A percentile compares a stretch with the other conserved stretches of the same genome.
These are phyloP conservation scores for Thermochaetoides thermophila DNA, from an alignment of 495 filamentous ascomycete genomes.

Conservation along the genomic window DNA sequence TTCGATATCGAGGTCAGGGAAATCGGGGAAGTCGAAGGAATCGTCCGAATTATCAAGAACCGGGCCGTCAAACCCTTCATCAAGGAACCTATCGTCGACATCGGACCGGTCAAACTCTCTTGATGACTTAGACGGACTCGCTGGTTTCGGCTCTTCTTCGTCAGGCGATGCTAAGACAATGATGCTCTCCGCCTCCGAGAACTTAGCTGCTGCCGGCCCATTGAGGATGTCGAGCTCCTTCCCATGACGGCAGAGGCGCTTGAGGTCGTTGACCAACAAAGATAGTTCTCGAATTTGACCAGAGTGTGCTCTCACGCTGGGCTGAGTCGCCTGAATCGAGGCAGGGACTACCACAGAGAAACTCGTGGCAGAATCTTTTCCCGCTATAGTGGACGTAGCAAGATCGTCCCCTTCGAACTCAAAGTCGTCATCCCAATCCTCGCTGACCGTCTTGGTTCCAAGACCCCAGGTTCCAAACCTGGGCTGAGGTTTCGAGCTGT, in stretches of 20 bases:
- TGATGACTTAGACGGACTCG: too few species aligned
- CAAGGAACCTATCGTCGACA: slow-evolving; percentile 42
- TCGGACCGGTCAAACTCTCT: slow-evolving; percentile 16
- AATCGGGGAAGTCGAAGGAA: slow-evolving; percentile 21
- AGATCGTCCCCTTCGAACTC: slow-evolving; percentile 47
- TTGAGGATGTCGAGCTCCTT: slow-evolving; percentile 48
- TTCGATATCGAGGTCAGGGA: too few species aligned
- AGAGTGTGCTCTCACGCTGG: slow-evolving; percentile 70
- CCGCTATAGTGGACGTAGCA: slow-evolving; percentile 17
- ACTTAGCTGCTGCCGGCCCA: slow-evolving; percentile 48
- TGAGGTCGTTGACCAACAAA: slow-evolving; percentile 49
- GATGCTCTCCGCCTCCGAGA: slow-evolving; percentile 79
- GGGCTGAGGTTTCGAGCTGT: slow-evolving; percentile 43
- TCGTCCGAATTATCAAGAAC: slow-evolving; percentile 21
- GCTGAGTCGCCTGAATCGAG: slow-evolving; percentile 72
- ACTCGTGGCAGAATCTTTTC: slow-evolving; percentile 29
- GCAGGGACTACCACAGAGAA: slow-evolving; percentile 61
- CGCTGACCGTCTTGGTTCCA: slow-evolving; percentile 65
- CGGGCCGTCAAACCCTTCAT: slow-evolving; percentile 36
- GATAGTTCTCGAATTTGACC: slow-evolving; percentile 78
- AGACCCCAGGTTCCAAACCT: slow-evolving; percentile 86
- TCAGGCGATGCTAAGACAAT: slow-evolving; percentile 74
- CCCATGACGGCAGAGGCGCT: slow-evolving; percentile 62
- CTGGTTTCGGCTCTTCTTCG: slow-evolving; percentile 39
- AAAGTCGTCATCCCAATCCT: slow-evolving; percentile 80